Conservation (phyloP, 306 rosid species). For the Arachis stenosperma region DNA sequence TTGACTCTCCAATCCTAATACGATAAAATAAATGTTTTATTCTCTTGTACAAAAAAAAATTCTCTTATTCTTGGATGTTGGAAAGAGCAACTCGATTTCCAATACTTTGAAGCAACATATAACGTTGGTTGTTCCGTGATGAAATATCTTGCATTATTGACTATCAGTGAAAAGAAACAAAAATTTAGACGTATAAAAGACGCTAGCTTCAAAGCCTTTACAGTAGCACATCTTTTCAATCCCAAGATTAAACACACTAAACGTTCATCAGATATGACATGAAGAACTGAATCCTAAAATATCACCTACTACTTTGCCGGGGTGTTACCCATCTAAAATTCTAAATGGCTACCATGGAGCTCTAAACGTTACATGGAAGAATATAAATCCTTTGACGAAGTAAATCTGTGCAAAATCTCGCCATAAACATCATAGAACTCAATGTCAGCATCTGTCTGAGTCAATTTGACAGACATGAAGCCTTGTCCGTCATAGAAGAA, state of each 20-base stretch:
- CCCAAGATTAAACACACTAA: not conserved
- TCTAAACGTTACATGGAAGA: constrained; percentile 37
- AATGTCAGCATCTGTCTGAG: constrained; percentile 47
- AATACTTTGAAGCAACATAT: too few species aligned
- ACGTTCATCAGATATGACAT: not conserved
- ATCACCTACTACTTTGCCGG: not conserved
- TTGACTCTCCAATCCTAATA: not conserved
- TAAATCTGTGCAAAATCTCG: constrained; percentile 42
- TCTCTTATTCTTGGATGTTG: too few species aligned
- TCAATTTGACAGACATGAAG: constrained; percentile 59
- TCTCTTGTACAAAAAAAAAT: not conserved
- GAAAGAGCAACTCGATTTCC: not conserved
- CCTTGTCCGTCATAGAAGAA: constrained; percentile 71
- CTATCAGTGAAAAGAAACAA: not conserved
- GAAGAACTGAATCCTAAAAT: constrained; percentile 4
- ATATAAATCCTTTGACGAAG: constrained; percentile 45
- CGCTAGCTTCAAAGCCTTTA: not conserved
- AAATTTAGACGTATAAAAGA: too few species aligned
- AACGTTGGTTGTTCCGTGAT: not conserved
- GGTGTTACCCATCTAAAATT: not conserved
- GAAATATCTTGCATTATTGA: not conserved
- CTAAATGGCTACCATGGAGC: not conserved
- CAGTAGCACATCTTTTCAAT: not conserved
- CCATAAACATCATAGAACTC: constrained; percentile 57
- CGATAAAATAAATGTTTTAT: too few species aligned